Evolutionary conservation across 495 filamentous ascomycete genomes (phyloP).

Genomic region (Beverwykella pulmonaria): DNA sequence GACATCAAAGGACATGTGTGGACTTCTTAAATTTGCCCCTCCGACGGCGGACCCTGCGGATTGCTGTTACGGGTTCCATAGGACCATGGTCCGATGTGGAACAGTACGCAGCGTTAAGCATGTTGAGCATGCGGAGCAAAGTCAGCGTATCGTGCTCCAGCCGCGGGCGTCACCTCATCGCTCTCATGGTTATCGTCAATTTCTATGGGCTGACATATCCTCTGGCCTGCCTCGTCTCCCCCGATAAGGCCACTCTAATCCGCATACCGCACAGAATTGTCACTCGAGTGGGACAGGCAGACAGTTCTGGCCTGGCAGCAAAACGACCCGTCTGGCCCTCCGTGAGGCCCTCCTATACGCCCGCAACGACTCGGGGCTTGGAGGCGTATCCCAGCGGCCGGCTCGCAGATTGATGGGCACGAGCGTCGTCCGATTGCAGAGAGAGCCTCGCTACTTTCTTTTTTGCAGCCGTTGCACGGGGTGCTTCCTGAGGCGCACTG

Average conservation of each 20-base stretch:
- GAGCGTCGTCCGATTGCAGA: not conserved
- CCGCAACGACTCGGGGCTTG: not conserved
- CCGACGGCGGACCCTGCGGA: not conserved
- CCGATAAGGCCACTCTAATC: constrained; percentile 12
- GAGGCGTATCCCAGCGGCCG: not conserved
- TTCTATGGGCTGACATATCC: not conserved
- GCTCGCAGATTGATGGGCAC: not conserved
- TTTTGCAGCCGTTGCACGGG: constrained; percentile 13
- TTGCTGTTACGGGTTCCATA: no score
- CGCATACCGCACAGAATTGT: not conserved
- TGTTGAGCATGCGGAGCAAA: no score
- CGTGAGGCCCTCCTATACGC: no score
- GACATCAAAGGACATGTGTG: no score
- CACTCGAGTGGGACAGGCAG: no score
- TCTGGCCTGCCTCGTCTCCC: not conserved
- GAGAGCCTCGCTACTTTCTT: not conserved
- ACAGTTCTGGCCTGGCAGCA: no score
- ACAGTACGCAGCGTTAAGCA: not conserved
- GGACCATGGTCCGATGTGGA: no score
- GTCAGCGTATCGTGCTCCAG: not conserved
- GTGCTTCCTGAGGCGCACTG: not conserved
- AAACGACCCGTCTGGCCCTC: no score
- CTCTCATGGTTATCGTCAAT: not conserved
- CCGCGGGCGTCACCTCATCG: not conserved
- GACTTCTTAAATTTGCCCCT: not conserved